A percentile compares a stretch with the other conserved stretches of the same genome.
These are phyloP conservation scores for Panicum virgatum DNA, from an alignment of 202 grass and related monocot species.

Conservation along the genomic window DNA sequence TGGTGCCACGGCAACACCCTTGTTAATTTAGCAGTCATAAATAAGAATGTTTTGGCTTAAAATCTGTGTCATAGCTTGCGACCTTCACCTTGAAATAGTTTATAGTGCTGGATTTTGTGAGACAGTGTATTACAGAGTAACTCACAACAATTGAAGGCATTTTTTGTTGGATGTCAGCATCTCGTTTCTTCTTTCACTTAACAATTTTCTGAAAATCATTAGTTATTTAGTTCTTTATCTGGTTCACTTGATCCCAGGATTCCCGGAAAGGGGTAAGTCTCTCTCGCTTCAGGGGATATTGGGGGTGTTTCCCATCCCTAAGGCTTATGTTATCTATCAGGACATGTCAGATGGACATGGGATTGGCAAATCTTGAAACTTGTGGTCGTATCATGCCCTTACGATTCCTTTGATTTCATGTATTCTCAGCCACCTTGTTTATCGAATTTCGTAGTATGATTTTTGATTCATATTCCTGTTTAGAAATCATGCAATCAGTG, in stretches of 20 bases:
- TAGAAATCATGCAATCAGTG: background rate
- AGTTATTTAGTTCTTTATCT: background rate
- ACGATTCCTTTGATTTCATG: background rate
- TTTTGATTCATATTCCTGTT: background rate
- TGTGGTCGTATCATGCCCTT: background rate
- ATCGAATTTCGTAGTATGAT: background rate
- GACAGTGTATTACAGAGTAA: background rate
- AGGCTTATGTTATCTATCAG: background rate
- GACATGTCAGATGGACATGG: background rate
- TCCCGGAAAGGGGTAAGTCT: background rate
- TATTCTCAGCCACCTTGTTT: conserved; percentile 29
- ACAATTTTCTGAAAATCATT: conserved; percentile 10
- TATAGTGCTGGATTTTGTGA: background rate
- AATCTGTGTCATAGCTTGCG: background rate
- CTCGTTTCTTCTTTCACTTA: background rate
- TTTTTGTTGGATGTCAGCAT: background rate
- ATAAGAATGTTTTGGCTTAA: background rate
- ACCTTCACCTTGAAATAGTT: background rate
- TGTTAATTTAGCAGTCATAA: background rate
- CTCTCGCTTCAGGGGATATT: background rate
- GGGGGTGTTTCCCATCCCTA: background rate
- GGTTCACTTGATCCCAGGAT: background rate
- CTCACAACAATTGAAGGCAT: background rate
- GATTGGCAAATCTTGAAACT: background rate
- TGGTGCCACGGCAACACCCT: background rate